Evolutionary conservation across 352 stramenopile species (phyloP).

Genomic region (Phytophthora colocasiae): DNA sequence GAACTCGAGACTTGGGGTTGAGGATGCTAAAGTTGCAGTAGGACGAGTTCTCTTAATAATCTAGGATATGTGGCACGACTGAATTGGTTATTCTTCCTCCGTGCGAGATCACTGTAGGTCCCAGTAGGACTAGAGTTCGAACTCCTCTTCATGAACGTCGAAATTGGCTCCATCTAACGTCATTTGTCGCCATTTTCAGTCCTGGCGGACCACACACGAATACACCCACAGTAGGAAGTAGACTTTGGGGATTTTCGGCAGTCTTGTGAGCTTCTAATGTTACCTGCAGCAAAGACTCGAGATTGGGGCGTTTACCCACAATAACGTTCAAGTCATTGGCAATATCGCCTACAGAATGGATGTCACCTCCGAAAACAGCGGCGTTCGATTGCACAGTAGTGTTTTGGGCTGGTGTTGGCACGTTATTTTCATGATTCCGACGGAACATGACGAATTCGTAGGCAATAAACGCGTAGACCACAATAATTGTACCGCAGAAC

Average conservation of each 20-base stretch:
- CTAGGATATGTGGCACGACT: too few relatives aligned
- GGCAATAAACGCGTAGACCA: neutral
- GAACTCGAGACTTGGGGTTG: too few relatives aligned
- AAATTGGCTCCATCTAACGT: neutral
- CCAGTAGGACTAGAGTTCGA: neutral
- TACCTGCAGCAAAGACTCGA: neutral
- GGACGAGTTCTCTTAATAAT: too few relatives aligned
- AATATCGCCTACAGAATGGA: neutral
- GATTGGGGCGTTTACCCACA: neutral
- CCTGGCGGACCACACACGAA: neutral
- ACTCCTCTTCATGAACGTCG: constrained; percentile 1
- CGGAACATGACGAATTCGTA: neutral
- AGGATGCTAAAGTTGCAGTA: too few relatives aligned
- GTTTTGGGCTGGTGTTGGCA: neutral
- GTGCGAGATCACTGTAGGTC: too few relatives aligned
- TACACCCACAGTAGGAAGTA: neutral
- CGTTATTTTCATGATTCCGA: neutral
- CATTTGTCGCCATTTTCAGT: neutral
- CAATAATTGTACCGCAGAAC: neutral
- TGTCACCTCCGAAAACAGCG: neutral
- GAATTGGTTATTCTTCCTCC: too few relatives aligned
- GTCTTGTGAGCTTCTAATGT: neutral
- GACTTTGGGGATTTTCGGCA: neutral
- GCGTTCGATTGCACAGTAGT: neutral
- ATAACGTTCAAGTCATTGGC: neutral